Conservation (phyloP, 768 basidiomycete genomes). For the Mycena indigotica region DNA sequence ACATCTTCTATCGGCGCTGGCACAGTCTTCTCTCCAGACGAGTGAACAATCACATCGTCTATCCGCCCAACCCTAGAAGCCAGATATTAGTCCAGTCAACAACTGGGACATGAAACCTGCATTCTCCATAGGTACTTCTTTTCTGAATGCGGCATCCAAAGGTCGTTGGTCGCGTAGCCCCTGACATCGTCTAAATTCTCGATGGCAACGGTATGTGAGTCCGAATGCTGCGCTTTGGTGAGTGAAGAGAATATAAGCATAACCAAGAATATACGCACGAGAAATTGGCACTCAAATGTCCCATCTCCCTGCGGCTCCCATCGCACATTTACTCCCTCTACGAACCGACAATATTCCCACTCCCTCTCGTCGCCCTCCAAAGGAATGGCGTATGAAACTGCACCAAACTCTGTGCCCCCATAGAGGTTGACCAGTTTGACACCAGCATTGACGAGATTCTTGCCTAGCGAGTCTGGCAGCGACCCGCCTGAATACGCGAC, state of each 20-base stretch:
- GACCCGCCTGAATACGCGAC: constrained; percentile 14
- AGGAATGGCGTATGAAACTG: neutral
- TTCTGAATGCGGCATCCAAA: constrained; percentile 46
- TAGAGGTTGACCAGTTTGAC: constrained; percentile 4
- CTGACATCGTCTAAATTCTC: constrained; percentile 34
- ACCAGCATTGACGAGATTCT: constrained; percentile 1
- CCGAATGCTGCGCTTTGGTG: constrained; percentile 19
- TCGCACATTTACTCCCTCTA: constrained; percentile 23
- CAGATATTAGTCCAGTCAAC: neutral
- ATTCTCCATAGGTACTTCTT: constrained; percentile 45
- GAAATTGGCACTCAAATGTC: constrained; percentile 34
- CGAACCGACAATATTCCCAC: constrained; percentile 19
- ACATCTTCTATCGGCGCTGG: constrained; percentile 33
- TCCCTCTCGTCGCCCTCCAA: constrained; percentile 24
- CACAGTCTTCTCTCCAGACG: constrained; percentile 34
- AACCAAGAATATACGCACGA: constrained; percentile 22
- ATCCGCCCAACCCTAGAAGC: constrained; percentile 39
- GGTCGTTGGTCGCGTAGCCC: constrained; percentile 48
- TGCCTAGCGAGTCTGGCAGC: constrained; percentile 1
- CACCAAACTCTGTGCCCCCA: neutral
- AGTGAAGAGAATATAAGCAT: neutral
- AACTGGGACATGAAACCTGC: constrained; percentile 26
- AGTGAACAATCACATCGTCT: constrained; percentile 33
- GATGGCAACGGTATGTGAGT: constrained; percentile 24
- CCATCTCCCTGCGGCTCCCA: constrained; percentile 35